Evolutionary conservation across 257 asterid genomes (phyloP).

Genomic region (Solanum ossicruentum): DNA sequence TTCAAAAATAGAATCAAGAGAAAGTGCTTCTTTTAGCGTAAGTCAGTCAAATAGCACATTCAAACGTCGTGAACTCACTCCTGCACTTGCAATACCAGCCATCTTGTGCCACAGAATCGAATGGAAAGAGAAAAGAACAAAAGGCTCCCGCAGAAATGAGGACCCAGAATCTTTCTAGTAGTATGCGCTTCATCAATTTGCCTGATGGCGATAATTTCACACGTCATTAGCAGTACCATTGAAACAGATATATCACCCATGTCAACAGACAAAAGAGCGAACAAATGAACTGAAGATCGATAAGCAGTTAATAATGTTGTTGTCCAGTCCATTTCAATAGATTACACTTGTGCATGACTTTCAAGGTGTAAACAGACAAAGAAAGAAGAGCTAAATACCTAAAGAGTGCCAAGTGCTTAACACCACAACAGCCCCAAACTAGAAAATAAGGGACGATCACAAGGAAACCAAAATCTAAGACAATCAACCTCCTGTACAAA

Average conservation of each 20-base stretch:
- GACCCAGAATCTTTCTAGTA: not conserved
- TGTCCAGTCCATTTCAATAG: conserved; percentile 9
- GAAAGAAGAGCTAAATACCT: conserved; percentile 1
- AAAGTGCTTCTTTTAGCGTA: too few species aligned
- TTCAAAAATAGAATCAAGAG: too few species aligned
- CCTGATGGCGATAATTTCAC: not conserved
- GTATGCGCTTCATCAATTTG: not conserved
- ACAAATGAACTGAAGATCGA: not conserved
- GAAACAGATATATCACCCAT: not conserved
- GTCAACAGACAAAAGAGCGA: too few species aligned
- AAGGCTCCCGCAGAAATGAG: not conserved
- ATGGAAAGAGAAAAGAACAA: not conserved
- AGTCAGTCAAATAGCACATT: too few species aligned
- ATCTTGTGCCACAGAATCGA: too few species aligned
- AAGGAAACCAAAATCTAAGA: not conserved
- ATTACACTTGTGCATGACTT: conserved; percentile 34
- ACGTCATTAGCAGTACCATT: not conserved
- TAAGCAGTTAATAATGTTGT: not conserved
- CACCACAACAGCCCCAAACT: conserved; percentile 21
- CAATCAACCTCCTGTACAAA: conserved; percentile 46
- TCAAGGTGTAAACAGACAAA: conserved; percentile 4
- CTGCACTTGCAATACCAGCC: too few species aligned
- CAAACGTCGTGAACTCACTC: too few species aligned
- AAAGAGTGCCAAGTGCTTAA: not conserved
- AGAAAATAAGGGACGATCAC: not conserved